A percentile compares a stretch with the other conserved stretches of the same genome.
These are phyloP conservation scores for Dimocarpus longan DNA, from an alignment of 345 rosid species.

Conservation along the genomic window DNA sequence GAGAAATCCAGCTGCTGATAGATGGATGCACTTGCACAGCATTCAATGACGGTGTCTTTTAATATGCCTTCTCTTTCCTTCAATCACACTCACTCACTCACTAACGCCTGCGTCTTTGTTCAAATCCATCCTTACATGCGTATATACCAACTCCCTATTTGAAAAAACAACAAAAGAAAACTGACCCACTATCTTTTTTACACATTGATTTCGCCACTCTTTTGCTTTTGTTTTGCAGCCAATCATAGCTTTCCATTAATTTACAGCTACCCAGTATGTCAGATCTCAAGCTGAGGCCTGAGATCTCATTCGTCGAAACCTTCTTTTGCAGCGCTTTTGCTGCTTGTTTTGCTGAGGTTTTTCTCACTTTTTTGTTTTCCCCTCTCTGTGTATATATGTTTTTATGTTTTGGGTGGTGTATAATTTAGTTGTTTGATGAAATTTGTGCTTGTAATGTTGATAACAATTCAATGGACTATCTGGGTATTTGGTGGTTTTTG, in stretches of 20 bases:
- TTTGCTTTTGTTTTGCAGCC: not conserved
- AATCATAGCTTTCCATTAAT: conserved; percentile 37
- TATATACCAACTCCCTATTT: not conserved
- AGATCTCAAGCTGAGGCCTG: conserved; percentile 60
- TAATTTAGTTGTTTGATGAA: not conserved
- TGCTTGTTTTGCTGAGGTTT: conserved; percentile 98
- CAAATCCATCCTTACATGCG: not conserved
- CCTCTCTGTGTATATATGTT: not conserved
- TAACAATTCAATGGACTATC: not conserved
- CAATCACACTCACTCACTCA: not conserved
- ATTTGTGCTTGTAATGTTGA: not conserved
- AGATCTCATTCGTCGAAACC: conserved; percentile 79
- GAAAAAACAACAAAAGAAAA: not conserved
- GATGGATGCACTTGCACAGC: not conserved
- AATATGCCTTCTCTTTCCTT: not conserved
- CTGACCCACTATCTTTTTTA: not conserved
- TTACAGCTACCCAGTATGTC: conserved; percentile 39
- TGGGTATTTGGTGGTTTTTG: not conserved
- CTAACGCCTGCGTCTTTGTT: not conserved
- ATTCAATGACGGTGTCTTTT: not conserved
- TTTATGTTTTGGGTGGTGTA: not conserved
- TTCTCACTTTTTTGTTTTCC: not conserved
- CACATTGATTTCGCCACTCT: not conserved
- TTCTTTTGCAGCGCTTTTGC: conserved; percentile 96
- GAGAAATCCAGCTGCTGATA: not conserved